phyloP scores from a whole-genome alignment of 257 asterid genomes.

The Jasminum sambac region DNA sequence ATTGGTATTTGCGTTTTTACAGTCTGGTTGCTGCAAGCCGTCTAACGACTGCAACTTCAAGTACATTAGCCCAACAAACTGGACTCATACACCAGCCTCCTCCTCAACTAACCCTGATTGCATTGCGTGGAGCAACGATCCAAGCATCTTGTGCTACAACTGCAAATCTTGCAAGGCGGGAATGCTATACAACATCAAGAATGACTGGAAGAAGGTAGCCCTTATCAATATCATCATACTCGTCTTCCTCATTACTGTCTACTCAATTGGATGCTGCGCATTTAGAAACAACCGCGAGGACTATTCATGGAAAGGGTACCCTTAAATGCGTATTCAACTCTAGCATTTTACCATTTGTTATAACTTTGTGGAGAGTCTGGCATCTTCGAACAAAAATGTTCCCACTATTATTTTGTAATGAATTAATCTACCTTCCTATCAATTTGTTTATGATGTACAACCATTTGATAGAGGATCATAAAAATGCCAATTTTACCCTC shows the following conservation, averaged over 20 bases:
- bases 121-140: constrained; percentile 56
- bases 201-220: constrained; percentile 78
- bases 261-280: constrained; percentile 82
- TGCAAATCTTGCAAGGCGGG: constrained; percentile 92
- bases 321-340: too few relatives aligned
- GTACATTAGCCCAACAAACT: constrained; percentile 74
- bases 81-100: constrained; percentile 41
- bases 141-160: constrained; percentile 51
- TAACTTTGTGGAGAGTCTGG: too few relatives aligned
- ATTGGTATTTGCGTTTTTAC: not conserved
- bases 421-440: too few relatives aligned
- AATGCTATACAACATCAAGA: constrained; percentile 74
- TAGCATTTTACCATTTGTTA: too few relatives aligned
- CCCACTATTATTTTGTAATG: too few relatives aligned
- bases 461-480: too few relatives aligned
- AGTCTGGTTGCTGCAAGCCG: constrained; percentile 99
- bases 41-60: constrained; percentile 62
- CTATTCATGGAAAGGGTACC: constrained; percentile 75
- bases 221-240: constrained; percentile 63
- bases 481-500: too few relatives aligned
- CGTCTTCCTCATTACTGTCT: constrained; percentile 72
- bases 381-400: too few relatives aligned
- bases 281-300: constrained; percentile 87
- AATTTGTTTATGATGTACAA: too few relatives aligned
- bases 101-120: constrained; percentile 54